Conservation (phyloP, 306 rosid species). For the Argentina anserina region DNA sequence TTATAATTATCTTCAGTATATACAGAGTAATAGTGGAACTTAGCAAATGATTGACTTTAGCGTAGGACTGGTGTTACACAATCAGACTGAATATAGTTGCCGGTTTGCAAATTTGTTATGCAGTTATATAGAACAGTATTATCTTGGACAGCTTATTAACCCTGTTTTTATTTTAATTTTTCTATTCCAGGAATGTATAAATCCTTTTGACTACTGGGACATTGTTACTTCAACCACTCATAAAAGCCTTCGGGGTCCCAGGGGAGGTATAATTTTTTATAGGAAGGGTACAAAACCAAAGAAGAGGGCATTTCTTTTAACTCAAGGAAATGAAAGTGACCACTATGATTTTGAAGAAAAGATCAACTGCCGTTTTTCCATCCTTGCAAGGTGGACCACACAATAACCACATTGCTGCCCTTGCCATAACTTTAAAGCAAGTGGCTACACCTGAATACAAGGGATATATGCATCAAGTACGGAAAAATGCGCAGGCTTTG, state of each 20-base stretch:
- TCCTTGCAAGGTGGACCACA: slow-evolving; percentile 98
- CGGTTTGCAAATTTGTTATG: too few relatives aligned
- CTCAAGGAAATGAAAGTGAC: slow-evolving; percentile 64
- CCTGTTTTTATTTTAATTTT: background rate
- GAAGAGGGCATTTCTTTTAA: slow-evolving; percentile 64
- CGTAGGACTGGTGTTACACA: too few relatives aligned
- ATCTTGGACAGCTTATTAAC: too few relatives aligned
- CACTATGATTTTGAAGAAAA: slow-evolving; percentile 87
- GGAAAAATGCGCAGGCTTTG: slow-evolving; percentile 84
- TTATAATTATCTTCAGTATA: too few relatives aligned
- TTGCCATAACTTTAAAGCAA: slow-evolving; percentile 91
- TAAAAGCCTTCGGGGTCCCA: slow-evolving; percentile 98
- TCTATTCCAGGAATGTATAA: slow-evolving; percentile 61
- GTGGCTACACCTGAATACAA: slow-evolving; percentile 78
- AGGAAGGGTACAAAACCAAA: slow-evolving; percentile 82
- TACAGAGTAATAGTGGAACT: too few relatives aligned
- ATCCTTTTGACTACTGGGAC: slow-evolving; percentile 94
- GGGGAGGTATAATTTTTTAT: slow-evolving; percentile 94
- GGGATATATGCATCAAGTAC: slow-evolving; percentile 94
- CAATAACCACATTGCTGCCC: slow-evolving; percentile 96
- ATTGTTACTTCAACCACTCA: slow-evolving; percentile 95
- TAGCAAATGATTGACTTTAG: too few relatives aligned
- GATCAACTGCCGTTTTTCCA: slow-evolving; percentile 85
- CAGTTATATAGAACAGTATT: too few relatives aligned
- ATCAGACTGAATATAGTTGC: too few relatives aligned